Base-by-base conservation (phyloP, 2,329 filamentous ascomycete species). In the Emericellopsis cladophorae region DNA sequence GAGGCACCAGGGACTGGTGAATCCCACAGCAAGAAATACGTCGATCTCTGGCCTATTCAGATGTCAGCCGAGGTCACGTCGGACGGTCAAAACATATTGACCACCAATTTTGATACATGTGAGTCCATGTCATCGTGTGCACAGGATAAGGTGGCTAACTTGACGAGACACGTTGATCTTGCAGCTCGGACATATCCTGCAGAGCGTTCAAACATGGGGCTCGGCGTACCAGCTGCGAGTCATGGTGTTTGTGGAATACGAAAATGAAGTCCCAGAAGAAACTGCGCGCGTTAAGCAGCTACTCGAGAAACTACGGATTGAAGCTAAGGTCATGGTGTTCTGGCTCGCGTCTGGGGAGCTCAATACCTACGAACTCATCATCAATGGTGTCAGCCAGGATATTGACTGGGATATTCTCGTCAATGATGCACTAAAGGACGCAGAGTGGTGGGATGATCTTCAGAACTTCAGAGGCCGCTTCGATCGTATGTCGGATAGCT, bases 81-180 rank as follows among this genome's bases (percentile, higher is more conserved):
- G 1, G 78, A 81, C 47, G 72, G 70, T 1, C 74, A 77, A 53
- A 79, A 70, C 46, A 69, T 92, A 6, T 59, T 90, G 41, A 93
- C 87, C 1, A 92, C 84, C 0, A 94, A 94, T 49, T 93, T 94
- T 56, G 87, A 94, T 56, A 94, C 87, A 0, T 93, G 88, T 71
- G 76, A 60, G 74, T 59, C 16, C 16, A 24, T 1, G 1, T 18
- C 37, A 8, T 9, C 15, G 18, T 29, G 3, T 12, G 22, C 23
- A n/a, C 22, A 31, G 38, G 29, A 21, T 9, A 18, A 7, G 7
- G 14, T 36, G 40, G 26, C 46, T 56, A 43, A 52, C 44, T 31
- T 15, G 21, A 7, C 11, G 38, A 77, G 74, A 81, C 51, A 80
- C 86, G 0, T 66, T 93, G n/a, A 92, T 93, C 44, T 66, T 93